phyloP scores from a whole-genome alignment of 176 grass and related monocot genomes.

The Eleusine indica region DNA sequence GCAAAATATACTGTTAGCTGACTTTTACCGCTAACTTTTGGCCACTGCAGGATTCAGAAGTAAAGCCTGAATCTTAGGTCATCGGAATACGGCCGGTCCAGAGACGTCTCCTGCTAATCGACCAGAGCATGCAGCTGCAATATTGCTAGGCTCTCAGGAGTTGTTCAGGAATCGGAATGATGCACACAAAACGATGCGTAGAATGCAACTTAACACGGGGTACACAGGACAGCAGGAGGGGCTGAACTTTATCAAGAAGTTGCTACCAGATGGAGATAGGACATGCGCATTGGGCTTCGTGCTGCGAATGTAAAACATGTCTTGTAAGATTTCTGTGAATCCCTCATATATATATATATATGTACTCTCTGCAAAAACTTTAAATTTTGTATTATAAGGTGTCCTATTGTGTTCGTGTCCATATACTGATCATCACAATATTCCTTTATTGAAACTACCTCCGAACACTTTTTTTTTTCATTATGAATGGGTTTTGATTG shows the following conservation, averaged over 20 bases:
- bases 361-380: background rate
- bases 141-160: background rate
- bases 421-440: no score
- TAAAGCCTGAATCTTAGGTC: background rate
- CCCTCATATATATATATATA: background rate
- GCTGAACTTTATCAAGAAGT: slow-evolving; percentile 3
- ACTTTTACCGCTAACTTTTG: background rate
- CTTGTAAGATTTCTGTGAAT: no score
- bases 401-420: no score
- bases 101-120: background rate
- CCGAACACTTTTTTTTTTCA: no score
- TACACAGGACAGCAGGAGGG: background rate
- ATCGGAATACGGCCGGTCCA: slow-evolving; percentile 2
- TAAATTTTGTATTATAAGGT: background rate
- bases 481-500: no score
- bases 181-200: background rate
- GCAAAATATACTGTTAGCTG: background rate
- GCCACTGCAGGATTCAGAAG: background rate
- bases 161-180: slow-evolving; percentile 42
- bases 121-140: slow-evolving; percentile 10
- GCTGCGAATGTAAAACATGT: background rate
- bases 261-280: background rate
- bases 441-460: no score
- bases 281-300: background rate
- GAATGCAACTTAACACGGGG: background rate